phyloP scores from a whole-genome alignment of 768 basidiomycete genomes.

The Rhizopogon vinicolor region DNA sequence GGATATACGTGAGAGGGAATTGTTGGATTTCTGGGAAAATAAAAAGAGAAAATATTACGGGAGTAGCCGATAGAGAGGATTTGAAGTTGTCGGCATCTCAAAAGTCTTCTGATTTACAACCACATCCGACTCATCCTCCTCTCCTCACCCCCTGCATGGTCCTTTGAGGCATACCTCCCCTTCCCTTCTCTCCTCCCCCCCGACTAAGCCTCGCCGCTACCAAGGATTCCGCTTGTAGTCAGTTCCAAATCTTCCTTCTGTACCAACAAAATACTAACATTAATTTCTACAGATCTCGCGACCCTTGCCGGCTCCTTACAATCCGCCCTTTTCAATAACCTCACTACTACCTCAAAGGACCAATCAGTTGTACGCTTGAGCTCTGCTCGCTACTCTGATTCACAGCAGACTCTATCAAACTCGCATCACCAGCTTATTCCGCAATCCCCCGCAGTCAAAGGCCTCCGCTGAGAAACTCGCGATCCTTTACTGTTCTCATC shows the following conservation, averaged over 20 bases:
- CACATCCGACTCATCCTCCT: constrained; percentile 6
- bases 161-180: constrained; percentile 25
- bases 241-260: constrained; percentile 7
- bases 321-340: constrained; percentile 37
- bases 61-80: constrained; percentile 23
- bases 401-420: constrained; percentile 17
- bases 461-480: constrained; percentile 43
- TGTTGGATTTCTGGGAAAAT: constrained; percentile 4
- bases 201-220: constrained; percentile 41
- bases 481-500: constrained; percentile 28
- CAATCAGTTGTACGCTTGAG: constrained; percentile 60
- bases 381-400: constrained; percentile 53
- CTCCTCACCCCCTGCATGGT: constrained; percentile 28
- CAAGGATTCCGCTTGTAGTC: constrained; percentile 53
- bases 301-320: constrained; percentile 85
- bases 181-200: constrained; percentile 24
- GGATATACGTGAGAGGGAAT: background rate
- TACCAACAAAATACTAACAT: background rate
- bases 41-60: constrained; percentile 15
- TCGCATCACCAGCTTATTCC: constrained; percentile 9
- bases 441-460: constrained; percentile 20
- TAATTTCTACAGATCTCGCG: constrained; percentile 65
- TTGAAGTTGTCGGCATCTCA: constrained; percentile 22
- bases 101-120: background rate
- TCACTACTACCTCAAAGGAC: constrained; percentile 28